phyloP scores from a whole-genome alignment of 192 early-diverging fungal genomes.

The Mortierella antarctica region DNA sequence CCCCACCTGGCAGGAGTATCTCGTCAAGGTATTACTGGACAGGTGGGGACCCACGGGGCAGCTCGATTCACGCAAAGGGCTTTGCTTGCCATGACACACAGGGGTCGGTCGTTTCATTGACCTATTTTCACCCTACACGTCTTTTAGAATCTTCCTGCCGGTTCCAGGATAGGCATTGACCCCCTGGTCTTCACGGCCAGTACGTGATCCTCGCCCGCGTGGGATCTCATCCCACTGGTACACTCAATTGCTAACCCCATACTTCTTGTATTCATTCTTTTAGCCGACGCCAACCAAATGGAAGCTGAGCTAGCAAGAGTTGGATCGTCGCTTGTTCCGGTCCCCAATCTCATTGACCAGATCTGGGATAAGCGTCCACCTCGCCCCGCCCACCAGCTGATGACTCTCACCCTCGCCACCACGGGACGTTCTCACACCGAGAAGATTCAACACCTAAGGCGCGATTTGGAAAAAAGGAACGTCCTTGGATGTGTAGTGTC shows the following conservation, averaged over 20 bases:
- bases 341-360: slow-evolving; percentile 86
- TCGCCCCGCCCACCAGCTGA: slow-evolving; percentile 60
- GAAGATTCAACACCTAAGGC: slow-evolving; percentile 80
- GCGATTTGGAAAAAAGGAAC: slow-evolving; percentile 67
- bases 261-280: neutral
- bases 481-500: slow-evolving; percentile 82
- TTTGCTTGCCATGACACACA: neutral
- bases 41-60: neutral
- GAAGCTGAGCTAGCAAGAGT: slow-evolving; percentile 61
- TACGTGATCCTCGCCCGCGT: slow-evolving; percentile 26
- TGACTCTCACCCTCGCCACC: slow-evolving; percentile 26
- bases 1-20: slow-evolving; percentile 90
- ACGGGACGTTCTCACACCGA: slow-evolving; percentile 55
- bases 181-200: slow-evolving; percentile 83
- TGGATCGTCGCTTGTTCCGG: slow-evolving; percentile 72
- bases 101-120: neutral
- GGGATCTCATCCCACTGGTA: neutral
- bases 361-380: slow-evolving; percentile 85
- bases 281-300: slow-evolving; percentile 67
- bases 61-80: neutral
- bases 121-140: neutral
- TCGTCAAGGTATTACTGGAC: slow-evolving; percentile 65
- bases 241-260: neutral
- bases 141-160: slow-evolving; percentile 65
- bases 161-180: slow-evolving; percentile 89